Conservation (phyloP, 805 yeast genomes). For the Yarrowia sp. region DNA sequence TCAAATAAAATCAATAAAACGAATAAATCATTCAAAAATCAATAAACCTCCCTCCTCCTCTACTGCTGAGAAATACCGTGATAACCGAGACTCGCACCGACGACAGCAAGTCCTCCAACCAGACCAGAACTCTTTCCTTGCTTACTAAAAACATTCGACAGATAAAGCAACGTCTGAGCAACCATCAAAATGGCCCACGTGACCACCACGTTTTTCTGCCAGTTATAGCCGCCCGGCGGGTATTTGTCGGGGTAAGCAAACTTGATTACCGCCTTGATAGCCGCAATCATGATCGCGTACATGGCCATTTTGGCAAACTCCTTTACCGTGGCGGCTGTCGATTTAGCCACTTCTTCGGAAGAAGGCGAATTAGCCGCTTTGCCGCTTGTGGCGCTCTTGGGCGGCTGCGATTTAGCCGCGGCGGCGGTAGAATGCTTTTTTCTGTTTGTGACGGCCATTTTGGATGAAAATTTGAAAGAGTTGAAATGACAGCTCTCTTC, state of each 20-base stretch:
- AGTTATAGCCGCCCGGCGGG: neutral
- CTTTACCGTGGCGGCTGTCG: neutral
- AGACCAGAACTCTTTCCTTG: neutral
- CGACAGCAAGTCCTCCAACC: neutral
- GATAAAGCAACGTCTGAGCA: neutral
- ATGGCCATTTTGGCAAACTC: neutral
- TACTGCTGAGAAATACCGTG: constrained; percentile 6
- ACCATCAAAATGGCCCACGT: neutral
- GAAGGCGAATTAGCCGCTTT: too few relatives aligned
- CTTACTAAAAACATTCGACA: neutral
- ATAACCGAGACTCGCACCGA: neutral
- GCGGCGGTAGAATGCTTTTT: neutral
- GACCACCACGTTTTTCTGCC: neutral
- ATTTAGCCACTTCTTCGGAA: too few relatives aligned
- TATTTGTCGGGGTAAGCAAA: neutral
- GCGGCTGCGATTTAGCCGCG: too few relatives aligned
- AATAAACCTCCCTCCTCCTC: neutral
- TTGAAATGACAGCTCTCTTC: too few relatives aligned
- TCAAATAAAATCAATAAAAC: too few relatives aligned
- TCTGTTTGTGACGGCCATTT: constrained; percentile 6
- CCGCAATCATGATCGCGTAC: neutral
- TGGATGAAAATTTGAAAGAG: too few relatives aligned
- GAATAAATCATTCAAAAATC: neutral
- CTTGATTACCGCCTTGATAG: neutral
- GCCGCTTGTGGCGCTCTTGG: too few relatives aligned